phyloP scores from a whole-genome alignment of 192 early-diverging fungal species.

The Jimgerdemannia flammicorona region DNA sequence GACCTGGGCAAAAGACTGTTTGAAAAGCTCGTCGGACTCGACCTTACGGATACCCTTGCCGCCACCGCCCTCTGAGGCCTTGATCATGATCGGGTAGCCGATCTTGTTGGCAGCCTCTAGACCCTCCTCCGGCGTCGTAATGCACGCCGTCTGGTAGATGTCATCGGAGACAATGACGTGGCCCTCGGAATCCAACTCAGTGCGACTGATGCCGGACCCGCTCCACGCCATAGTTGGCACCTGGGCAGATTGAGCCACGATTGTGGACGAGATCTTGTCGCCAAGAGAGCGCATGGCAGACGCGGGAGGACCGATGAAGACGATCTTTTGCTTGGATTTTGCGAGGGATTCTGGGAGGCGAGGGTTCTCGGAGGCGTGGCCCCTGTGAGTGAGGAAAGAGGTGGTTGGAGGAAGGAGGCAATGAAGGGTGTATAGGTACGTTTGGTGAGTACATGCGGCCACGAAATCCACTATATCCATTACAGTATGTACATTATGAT shows the following conservation, averaged over 20 bases:
- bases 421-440: not conserved
- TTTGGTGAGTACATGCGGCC: no score
- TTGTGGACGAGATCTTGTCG: constrained; percentile 99
- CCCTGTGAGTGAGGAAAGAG: constrained; percentile 45
- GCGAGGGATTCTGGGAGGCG: constrained; percentile 89
- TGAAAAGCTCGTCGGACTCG: constrained; percentile 67
- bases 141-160: constrained; percentile 79
- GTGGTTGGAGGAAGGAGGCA: constrained; percentile 4
- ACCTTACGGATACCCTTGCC: constrained; percentile 99
- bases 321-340: constrained; percentile 72
- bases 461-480: no score
- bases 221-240: constrained; percentile 97
- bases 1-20: constrained; percentile 80
- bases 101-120: constrained; percentile 81
- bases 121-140: constrained; percentile 83
- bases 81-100: constrained; percentile 98
- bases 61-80: constrained; percentile 98
- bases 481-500: no score
- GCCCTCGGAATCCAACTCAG: constrained; percentile 61
- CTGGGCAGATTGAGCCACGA: constrained; percentile 95
- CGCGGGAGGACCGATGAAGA: constrained; percentile 96
- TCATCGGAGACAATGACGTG: constrained; percentile 79
- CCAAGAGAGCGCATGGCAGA: constrained; percentile 98
- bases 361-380: constrained; percentile 98
- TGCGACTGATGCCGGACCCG: constrained; percentile 81